A percentile compares a stretch with the other conserved stretches of the same genome.
phyloP scores from a whole-genome alignment of 2,329 filamentous ascomycete species.

The Annulohypoxylon truncatum region DNA sequence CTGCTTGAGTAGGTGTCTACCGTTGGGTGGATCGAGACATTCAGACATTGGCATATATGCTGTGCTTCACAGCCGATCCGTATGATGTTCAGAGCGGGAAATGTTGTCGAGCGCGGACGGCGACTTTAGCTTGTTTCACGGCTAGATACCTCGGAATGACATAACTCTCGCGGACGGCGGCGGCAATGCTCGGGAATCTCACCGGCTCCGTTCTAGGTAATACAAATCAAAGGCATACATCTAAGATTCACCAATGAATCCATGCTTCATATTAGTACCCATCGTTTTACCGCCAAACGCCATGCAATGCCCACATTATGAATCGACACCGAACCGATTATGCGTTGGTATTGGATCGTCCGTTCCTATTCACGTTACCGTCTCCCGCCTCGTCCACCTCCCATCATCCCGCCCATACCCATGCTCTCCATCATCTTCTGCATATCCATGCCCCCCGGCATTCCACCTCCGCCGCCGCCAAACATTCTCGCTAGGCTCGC shows the following conservation, averaged over 20 bases:
- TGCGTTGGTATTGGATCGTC: constrained; percentile 24
- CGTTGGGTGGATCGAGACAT: no score
- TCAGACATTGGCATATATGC: background rate
- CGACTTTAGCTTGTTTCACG: background rate
- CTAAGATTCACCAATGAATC: constrained; percentile 2
- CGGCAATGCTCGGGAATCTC: background rate
- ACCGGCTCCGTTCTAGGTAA: no score
- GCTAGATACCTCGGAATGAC: background rate
- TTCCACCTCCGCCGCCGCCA: constrained; percentile 72
- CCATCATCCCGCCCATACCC: constrained; percentile 70
- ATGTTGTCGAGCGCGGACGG: background rate
- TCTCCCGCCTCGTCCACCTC: constrained; percentile 52
- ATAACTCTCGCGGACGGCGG: background rate
- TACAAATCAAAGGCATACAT: background rate
- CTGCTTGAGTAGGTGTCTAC: no score
- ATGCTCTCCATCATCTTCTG: constrained; percentile 82
- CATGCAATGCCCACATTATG: constrained; percentile 42
- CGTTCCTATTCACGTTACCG: constrained; percentile 37
- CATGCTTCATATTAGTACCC: constrained; percentile 24
- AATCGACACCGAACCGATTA: constrained; percentile 33
- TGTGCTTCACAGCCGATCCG: background rate
- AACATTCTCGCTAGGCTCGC: constrained; percentile 93
- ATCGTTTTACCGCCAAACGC: constrained; percentile 41
- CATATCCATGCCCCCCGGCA: constrained; percentile 81
- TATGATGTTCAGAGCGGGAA: background rate